Percentiles rank a stretch among this genome's conserved stretches.
Evolutionary conservation across 2,329 filamentous ascomycete genomes (phyloP).

Genomic region (Neofusicoccum parvum): DNA sequence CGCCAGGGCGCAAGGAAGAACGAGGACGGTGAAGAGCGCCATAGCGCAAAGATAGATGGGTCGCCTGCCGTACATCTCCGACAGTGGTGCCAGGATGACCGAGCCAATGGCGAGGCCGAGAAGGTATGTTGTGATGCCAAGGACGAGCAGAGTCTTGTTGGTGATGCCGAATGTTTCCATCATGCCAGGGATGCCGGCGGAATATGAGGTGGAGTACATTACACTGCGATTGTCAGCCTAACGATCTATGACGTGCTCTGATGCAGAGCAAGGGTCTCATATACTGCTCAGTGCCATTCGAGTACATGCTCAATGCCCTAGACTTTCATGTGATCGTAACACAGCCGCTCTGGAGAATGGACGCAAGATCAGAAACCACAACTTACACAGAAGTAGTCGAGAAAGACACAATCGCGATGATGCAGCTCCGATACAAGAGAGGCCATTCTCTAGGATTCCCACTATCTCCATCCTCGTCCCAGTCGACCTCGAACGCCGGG

Average conservation of each 20-base stretch:
- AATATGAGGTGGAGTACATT: conserved; percentile 78
- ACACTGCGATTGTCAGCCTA: conserved; percentile 43
- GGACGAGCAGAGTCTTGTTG: conserved; percentile 48
- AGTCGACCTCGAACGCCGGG: conserved; percentile 73
- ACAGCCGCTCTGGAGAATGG: background rate
- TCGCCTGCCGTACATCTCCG: conserved; percentile 57
- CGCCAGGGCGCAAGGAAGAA: conserved; percentile 50
- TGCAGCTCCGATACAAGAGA: conserved; percentile 57
- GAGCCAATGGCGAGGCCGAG: conserved; percentile 55
- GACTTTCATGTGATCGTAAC: background rate
- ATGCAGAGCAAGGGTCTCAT: background rate
- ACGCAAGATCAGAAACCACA: conserved; percentile 34
- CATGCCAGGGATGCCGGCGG: conserved; percentile 70
- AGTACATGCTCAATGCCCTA: background rate
- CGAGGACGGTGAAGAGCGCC: conserved; percentile 57
- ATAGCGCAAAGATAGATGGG: conserved; percentile 54
- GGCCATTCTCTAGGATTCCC: conserved; percentile 70
- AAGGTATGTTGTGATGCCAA: conserved; percentile 54
- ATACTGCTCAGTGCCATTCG: background rate
- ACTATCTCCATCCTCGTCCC: conserved; percentile 62
- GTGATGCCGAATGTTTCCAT: conserved; percentile 59
- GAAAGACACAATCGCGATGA: conserved; percentile 59
- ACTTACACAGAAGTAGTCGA: conserved; percentile 55
- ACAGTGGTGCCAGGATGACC: conserved; percentile 58
- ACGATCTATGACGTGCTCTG: background rate